Conservation (phyloP, 2,329 filamentous ascomycete genomes). For the Pseudofabraea citricarpa region DNA sequence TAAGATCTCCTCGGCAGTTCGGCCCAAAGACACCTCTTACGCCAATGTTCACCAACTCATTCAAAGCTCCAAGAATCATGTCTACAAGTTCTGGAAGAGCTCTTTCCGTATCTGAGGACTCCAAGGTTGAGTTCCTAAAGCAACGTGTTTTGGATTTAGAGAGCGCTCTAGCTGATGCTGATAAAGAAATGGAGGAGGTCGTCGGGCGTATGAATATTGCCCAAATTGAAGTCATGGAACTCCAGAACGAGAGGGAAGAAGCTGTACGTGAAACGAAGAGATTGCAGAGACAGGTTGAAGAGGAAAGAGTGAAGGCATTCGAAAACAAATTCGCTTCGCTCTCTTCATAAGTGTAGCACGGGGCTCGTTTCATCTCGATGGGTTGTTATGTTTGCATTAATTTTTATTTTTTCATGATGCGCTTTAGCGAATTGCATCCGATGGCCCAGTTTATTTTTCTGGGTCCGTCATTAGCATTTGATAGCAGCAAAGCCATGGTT, state of each 20-base stretch:
- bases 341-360: slow-evolving; percentile 12
- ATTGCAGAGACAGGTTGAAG: slow-evolving; percentile 62
- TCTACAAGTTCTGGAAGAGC: slow-evolving; percentile 46
- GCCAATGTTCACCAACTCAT: slow-evolving; percentile 51
- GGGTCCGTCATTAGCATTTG: no score
- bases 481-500: no score
- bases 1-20: slow-evolving; percentile 42
- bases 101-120: slow-evolving; percentile 63
- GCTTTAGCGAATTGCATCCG: slow-evolving; percentile 2
- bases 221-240: slow-evolving; percentile 76
- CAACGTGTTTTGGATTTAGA: slow-evolving; percentile 81
- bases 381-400: not conserved
- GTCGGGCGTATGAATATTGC: slow-evolving; percentile 77
- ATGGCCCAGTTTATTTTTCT: no score
- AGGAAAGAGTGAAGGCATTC: slow-evolving; percentile 23
- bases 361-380: no score
- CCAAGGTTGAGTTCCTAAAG: slow-evolving; percentile 71
- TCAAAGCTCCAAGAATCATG: slow-evolving; percentile 50
- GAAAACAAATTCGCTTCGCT: slow-evolving; percentile 24
- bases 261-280: slow-evolving; percentile 66
- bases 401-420: not conserved
- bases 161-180: slow-evolving; percentile 69
- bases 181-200: slow-evolving; percentile 79
- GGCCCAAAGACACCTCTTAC: slow-evolving; percentile 57
- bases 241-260: slow-evolving; percentile 71